Base-by-base conservation (phyloP, 1,284 basidiomycete species). In the Pseudomicrostroma phylloplanum region DNA sequence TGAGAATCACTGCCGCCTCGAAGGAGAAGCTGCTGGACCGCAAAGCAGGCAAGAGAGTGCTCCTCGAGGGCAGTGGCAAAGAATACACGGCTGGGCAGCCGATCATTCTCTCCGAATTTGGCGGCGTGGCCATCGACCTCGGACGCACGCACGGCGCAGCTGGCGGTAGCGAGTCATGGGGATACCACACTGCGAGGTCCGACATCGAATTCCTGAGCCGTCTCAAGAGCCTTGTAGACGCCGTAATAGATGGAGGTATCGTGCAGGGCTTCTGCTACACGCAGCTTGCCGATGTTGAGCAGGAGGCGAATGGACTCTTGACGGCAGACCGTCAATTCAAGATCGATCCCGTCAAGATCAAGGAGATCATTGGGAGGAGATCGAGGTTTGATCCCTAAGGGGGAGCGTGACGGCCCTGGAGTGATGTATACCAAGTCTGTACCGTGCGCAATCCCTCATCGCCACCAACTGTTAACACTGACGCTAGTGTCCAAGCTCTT, bases 221-320 rank as follows among this genome's bases (percentile, higher is more conserved):
- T 9, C 65, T 70, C 23, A 60, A 65, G 40, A 19, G 26, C 36
- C 40, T 64, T 1, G 51, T 65, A 1, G 56, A 59, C 42, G 65
- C 66, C 0, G 59, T 65, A 0, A 55, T 67, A 11, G 64, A 63
- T 36, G 60, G 48, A 15, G 60, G 66, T 42, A 43, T 69, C 17
- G 67, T 67, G 15, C 67, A 71, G 39, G 69, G 70, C 3, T 72
- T 67, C 41, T 70, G 69, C 57, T 72, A 66, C 46, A 71, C 67
- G 8, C 71, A 72, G 40, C 62, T 67, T 12, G 60, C 67, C 6
- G 67, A 71, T 41, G 58, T 64, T 23, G 67, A 72, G 55, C 62
- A 65, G 46, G 67, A 72, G 61, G 62, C 65, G 15, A 71, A 71
- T 49, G 70, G 67, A 6, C 55, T 72, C 7, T 56, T 69, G 49